Conservation (phyloP, 495 filamentous ascomycete species). For the Gamarada debralockiae region DNA sequence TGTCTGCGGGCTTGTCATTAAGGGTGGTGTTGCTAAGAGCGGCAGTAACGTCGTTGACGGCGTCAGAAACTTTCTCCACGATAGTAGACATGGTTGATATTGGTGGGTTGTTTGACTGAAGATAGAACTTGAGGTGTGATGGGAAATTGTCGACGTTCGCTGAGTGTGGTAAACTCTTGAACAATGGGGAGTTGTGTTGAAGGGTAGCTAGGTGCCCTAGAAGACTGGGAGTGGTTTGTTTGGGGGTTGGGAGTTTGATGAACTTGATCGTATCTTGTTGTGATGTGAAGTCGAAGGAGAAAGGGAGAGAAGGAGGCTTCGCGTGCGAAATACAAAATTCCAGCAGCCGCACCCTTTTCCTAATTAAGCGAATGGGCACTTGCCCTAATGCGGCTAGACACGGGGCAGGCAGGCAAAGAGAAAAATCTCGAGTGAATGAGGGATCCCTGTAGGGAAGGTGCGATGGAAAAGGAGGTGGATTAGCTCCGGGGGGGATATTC, state of each 20-base stretch:
- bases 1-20: constrained; percentile 45
- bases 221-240: constrained; percentile 32
- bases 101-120: constrained; percentile 28
- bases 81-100: constrained; percentile 53
- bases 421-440: too few relatives aligned
- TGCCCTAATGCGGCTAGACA: too few relatives aligned
- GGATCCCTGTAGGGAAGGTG: too few relatives aligned
- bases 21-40: constrained; percentile 72
- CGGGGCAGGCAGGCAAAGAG: too few relatives aligned
- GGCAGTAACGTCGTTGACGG: constrained; percentile 81
- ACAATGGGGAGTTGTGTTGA: constrained; percentile 50
- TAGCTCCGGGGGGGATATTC: too few relatives aligned
- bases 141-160: constrained; percentile 34
- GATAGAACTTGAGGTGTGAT: constrained; percentile 21
- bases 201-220: constrained; percentile 95
- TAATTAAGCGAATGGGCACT: too few relatives aligned
- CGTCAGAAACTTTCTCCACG: constrained; percentile 58
- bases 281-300: constrained; percentile 25
- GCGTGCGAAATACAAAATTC: constrained; percentile 17
- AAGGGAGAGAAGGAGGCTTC: constrained; percentile 15
- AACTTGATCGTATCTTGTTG: constrained; percentile 26
- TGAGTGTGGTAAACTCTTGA: constrained; percentile 51
- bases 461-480: too few relatives aligned
- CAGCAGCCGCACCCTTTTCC: too few relatives aligned
- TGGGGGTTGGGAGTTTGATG: constrained; percentile 9